These are phyloP conservation scores for Hypocreales sp. DNA, from an alignment of 2,329 filamentous ascomycete genomes.

Conservation along the genomic window DNA sequence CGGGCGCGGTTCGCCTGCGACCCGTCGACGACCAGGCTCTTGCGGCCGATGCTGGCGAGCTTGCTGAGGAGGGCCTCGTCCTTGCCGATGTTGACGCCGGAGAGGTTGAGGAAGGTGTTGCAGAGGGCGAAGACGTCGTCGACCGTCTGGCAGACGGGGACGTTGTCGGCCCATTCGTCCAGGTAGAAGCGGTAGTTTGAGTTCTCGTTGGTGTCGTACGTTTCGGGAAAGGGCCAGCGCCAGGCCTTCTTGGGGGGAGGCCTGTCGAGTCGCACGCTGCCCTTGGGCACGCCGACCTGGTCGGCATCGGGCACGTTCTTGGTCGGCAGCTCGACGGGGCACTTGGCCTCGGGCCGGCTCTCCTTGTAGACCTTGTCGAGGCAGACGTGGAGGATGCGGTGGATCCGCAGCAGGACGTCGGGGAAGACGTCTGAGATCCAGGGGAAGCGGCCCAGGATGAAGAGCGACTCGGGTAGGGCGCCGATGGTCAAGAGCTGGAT, in stretches of 20 bases:
- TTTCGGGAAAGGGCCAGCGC: conserved; percentile 75
- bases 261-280: conserved; percentile 45
- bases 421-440: conserved; percentile 81
- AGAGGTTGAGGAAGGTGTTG: conserved; percentile 67
- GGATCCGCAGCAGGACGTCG: conserved; percentile 64
- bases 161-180: conserved; percentile 90
- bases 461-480: conserved; percentile 82
- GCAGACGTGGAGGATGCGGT: conserved; percentile 73
- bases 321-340: conserved; percentile 19
- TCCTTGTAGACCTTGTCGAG: conserved; percentile 55
- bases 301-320: conserved; percentile 38
- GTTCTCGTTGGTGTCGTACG: conserved; percentile 57
- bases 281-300: conserved; percentile 53
- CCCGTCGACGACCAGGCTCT: conserved; percentile 54
- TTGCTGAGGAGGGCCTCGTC: conserved; percentile 68
- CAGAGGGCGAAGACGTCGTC: conserved; percentile 86
- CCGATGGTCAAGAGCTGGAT: conserved; percentile 81
- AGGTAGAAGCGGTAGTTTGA: conserved; percentile 89
- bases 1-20: conserved; percentile 57
- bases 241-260: conserved; percentile 50
- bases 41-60: conserved; percentile 68
- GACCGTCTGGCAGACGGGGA: conserved; percentile 78
- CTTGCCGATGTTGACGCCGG: conserved; percentile 79
- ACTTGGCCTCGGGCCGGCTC: conserved; percentile 19
- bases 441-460: conserved; percentile 79